These are phyloP conservation scores for Arthroderma sp. DNA, from an alignment of 2,329 filamentous ascomycete genomes.

Conservation along the genomic window DNA sequence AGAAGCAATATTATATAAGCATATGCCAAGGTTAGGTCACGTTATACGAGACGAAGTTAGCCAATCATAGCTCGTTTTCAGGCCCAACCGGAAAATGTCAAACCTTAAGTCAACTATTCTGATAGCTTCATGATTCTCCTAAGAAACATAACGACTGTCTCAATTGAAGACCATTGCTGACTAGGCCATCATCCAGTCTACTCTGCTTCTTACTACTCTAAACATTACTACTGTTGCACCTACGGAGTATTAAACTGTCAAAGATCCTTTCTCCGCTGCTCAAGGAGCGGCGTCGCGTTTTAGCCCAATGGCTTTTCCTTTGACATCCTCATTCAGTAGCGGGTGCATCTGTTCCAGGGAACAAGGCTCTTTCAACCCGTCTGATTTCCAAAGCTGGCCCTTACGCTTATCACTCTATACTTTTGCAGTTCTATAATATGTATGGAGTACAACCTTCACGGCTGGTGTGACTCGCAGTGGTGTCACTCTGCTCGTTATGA, in stretches of 20 bases:
- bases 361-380: slow-evolving; percentile 49
- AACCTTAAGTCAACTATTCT: too few species aligned
- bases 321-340: slow-evolving; percentile 52
- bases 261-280: too few species aligned
- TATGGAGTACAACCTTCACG: slow-evolving; percentile 33
- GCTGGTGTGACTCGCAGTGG: slow-evolving; percentile 43
- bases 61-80: too few species aligned
- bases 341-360: slow-evolving; percentile 58
- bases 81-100: too few species aligned
- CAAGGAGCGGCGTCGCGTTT: too few species aligned
- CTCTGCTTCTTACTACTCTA: slow-evolving; percentile 27
- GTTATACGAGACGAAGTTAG: too few species aligned
- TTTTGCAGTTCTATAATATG: slow-evolving; percentile 40
- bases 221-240: slow-evolving; percentile 49
- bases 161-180: neutral
- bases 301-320: too few species aligned
- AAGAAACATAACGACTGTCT: too few species aligned
- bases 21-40: too few species aligned
- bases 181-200: slow-evolving; percentile 14
- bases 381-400: slow-evolving; percentile 47
- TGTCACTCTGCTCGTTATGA: slow-evolving; percentile 41
- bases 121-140: too few species aligned
- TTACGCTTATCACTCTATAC: slow-evolving; percentile 40
- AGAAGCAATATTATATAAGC: too few species aligned
- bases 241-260: slow-evolving; percentile 52